These are phyloP conservation scores for Mycena olivaceomarginata DNA, from an alignment of 768 basidiomycete species.

Conservation along the genomic window DNA sequence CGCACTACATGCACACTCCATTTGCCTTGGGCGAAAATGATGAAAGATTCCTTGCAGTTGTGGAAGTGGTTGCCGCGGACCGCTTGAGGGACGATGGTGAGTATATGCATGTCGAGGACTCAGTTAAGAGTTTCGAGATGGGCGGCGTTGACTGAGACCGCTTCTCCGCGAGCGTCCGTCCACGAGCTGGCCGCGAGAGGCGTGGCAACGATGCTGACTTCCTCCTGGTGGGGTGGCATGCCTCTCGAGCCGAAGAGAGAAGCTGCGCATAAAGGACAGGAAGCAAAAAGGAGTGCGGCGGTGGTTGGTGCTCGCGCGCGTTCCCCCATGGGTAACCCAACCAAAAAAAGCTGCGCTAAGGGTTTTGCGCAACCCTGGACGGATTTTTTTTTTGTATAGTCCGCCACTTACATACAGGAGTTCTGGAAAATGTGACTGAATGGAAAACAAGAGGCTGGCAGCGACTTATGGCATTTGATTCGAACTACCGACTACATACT, in stretches of 20 bases:
- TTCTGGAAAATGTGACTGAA: too few relatives aligned
- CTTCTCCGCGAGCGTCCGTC: not conserved
- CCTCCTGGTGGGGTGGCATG: not conserved
- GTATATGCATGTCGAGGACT: not conserved
- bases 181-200: constrained; percentile 5
- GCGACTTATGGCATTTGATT: too few relatives aligned
- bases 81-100: not conserved
- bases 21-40: not conserved
- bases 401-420: too few relatives aligned
- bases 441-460: too few relatives aligned
- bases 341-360: too few relatives aligned
- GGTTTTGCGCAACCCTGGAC: too few relatives aligned
- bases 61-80: constrained; percentile 2
- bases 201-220: not conserved
- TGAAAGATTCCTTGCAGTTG: not conserved
- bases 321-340: too few relatives aligned
- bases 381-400: too few relatives aligned
- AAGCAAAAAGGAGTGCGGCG: too few relatives aligned
- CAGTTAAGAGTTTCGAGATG: not conserved
- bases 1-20: constrained; percentile 2
- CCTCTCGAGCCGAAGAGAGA: not conserved
- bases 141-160: not conserved
- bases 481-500: too few relatives aligned
- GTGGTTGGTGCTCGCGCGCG: too few relatives aligned
- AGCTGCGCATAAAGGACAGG: too few relatives aligned